Conservation (phyloP, 805 yeast species). For the Dipodascopsis uninucleata region DNA sequence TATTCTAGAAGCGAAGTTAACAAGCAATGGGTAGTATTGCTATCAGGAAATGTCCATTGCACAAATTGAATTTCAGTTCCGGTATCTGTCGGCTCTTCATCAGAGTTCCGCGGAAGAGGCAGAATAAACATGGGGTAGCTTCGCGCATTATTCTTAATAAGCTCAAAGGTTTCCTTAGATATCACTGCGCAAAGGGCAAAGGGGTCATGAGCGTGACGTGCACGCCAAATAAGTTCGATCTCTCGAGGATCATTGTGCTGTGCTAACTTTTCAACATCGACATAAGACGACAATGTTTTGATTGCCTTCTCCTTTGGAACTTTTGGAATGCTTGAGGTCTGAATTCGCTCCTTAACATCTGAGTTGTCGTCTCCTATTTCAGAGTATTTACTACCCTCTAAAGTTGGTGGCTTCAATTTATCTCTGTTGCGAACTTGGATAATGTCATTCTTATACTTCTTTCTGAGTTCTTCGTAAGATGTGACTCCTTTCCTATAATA, state of each 20-base stretch:
- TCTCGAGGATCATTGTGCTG: constrained; percentile 45
- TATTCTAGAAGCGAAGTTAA: constrained; percentile 88
- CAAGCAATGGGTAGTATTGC: constrained; percentile 79
- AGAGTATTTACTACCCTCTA: constrained; percentile 37
- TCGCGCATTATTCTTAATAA: constrained; percentile 61
- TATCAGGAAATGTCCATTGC: constrained; percentile 90
- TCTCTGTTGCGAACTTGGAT: constrained; percentile 49
- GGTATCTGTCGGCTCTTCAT: constrained; percentile 32
- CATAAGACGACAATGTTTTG: constrained; percentile 66
- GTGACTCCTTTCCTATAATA: constrained; percentile 39
- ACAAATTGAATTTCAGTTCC: constrained; percentile 77
- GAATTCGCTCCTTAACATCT: constrained; percentile 24
- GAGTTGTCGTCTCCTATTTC: too few species aligned
- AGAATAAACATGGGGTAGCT: constrained; percentile 79
- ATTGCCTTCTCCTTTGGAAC: constrained; percentile 41
- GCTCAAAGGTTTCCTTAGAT: constrained; percentile 55
- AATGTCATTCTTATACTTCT: constrained; percentile 58
- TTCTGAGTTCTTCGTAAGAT: constrained; percentile 57
- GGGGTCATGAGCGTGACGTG: constrained; percentile 65
- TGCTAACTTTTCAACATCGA: constrained; percentile 63
- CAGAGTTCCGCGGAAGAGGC: constrained; percentile 68
- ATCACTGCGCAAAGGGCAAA: constrained; percentile 64
- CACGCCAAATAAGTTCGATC: constrained; percentile 88
- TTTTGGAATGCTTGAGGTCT: constrained; percentile 28
- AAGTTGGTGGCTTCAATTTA: constrained; percentile 34